These are phyloP conservation scores for Nothophaeocryptopus gaeumannii DNA, from an alignment of 2,329 filamentous ascomycete genomes.

Conservation along the genomic window DNA sequence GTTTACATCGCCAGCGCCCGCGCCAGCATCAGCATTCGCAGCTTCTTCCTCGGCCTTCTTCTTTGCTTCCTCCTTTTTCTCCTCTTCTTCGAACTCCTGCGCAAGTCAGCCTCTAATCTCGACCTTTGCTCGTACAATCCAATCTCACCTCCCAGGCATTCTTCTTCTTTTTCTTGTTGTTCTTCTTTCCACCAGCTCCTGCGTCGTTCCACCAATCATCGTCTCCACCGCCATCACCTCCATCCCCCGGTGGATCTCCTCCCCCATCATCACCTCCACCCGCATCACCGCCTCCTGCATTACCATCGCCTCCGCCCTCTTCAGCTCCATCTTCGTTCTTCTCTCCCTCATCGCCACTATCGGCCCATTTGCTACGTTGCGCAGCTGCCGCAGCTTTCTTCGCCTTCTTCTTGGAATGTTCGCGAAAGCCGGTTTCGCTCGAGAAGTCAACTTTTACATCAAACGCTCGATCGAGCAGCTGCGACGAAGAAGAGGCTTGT, in stretches of 20 bases:
- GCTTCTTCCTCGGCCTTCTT: conserved; percentile 34
- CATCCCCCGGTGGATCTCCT: conserved; percentile 29
- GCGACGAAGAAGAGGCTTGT: not conserved
- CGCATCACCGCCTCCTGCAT: conserved; percentile 32
- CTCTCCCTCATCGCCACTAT: conserved; percentile 48
- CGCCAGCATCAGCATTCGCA: conserved; percentile 32
- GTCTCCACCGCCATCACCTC: conserved; percentile 31
- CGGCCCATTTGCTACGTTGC: conserved; percentile 42
- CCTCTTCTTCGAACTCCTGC: conserved; percentile 37
- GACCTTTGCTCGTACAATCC: not conserved
- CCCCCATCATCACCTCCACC: conserved; percentile 28
- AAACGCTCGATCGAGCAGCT: conserved; percentile 19
- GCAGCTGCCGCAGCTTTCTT: conserved; percentile 41
- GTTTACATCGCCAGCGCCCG: conserved; percentile 28
- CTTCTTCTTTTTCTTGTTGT: conserved; percentile 44
- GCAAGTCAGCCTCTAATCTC: not conserved
- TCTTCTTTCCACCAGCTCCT: conserved; percentile 34
- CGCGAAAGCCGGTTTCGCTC: conserved; percentile 49
- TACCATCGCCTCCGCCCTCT: conserved; percentile 37
- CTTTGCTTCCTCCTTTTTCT: conserved; percentile 39
- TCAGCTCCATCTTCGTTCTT: conserved; percentile 36
- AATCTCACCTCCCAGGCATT: conserved; percentile 29
- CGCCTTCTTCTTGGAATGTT: conserved; percentile 54
- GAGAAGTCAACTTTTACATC: conserved; percentile 55
- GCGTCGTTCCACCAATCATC: conserved; percentile 36